Evolutionary conservation across 2,329 filamentous ascomycete genomes (phyloP).

Genomic region (Geosmithia flava): DNA sequence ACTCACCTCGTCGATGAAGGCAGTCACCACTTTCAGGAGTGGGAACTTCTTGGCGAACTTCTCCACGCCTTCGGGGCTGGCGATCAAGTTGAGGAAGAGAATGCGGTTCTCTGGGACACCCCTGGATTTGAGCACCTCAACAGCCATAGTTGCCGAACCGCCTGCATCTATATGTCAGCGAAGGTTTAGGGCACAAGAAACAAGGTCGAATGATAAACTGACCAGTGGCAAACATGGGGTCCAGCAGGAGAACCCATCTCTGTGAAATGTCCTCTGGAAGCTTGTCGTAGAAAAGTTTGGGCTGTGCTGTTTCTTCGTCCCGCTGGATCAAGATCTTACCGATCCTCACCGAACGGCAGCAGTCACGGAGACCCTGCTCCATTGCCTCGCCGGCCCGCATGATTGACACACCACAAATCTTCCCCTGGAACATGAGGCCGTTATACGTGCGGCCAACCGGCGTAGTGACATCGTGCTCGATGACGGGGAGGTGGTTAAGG

Average conservation of each 20-base stretch:
- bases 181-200: neutral
- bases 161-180: conserved; percentile 33
- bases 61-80: conserved; percentile 84
- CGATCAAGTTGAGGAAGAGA: conserved; percentile 91
- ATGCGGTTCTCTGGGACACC: conserved; percentile 94
- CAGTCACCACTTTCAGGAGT: conserved; percentile 80
- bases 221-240: conserved; percentile 99
- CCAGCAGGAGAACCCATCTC: conserved; percentile 84
- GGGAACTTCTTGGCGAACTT: conserved; percentile 87
- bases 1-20: conserved; percentile 75
- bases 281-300: conserved; percentile 96
- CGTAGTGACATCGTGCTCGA: conserved; percentile 80
- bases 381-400: conserved; percentile 98
- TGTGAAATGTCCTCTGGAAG: conserved; percentile 86
- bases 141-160: conserved; percentile 92
- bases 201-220: conserved; percentile 11
- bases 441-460: conserved; percentile 81
- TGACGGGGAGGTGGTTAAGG: conserved; percentile 87
- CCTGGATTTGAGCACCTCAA: conserved; percentile 78
- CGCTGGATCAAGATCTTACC: conserved; percentile 97
- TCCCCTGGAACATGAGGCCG: conserved; percentile 90
- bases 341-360: conserved; percentile 93
- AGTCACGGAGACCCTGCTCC: conserved; percentile 93
- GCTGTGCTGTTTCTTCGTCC: conserved; percentile 86
- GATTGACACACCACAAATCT: conserved; percentile 96